Percentiles rank a stretch among this genome's conserved stretches.
These are phyloP conservation scores for Parsonsia alboflavescens DNA, from an alignment of 257 asterid species.

Conservation along the genomic window DNA sequence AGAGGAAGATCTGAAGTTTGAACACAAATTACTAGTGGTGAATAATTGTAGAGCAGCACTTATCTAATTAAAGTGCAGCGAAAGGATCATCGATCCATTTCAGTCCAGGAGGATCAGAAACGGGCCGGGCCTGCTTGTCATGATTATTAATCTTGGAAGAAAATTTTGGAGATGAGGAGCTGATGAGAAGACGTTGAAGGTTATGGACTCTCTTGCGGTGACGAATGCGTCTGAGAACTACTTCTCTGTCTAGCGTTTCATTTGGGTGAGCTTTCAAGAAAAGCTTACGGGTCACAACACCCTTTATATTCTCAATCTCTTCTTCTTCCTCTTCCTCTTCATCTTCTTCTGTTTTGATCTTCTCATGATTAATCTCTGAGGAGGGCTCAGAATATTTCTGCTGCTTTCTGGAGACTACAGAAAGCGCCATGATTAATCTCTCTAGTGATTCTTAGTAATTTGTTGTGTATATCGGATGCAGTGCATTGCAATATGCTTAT, in stretches of 20 bases:
- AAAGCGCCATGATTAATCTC: slow-evolving; percentile 15
- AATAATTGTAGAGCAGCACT: no score
- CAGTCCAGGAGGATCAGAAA: slow-evolving; percentile 13
- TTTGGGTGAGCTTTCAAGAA: slow-evolving; percentile 39
- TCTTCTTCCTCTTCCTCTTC: slow-evolving; percentile 29
- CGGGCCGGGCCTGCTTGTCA: not conserved
- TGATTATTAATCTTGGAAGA: slow-evolving; percentile 12
- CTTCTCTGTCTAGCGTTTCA: slow-evolving; percentile 45
- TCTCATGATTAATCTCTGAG: not conserved
- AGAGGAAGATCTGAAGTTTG: no score
- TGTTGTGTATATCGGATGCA: no score
- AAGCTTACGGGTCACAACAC: slow-evolving; percentile 33
- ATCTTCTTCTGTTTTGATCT: slow-evolving; percentile 14
- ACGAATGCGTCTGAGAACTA: slow-evolving; percentile 63
- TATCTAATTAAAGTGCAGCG: slow-evolving; percentile 46
- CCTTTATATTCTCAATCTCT: not conserved
- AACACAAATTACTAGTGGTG: no score
- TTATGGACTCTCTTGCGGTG: slow-evolving; percentile 55
- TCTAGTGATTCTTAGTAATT: not conserved
- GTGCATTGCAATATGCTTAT: not conserved
- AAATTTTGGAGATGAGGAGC: slow-evolving; percentile 33
- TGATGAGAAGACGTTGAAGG: slow-evolving; percentile 36
- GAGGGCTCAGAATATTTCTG: not conserved
- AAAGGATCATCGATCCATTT: slow-evolving; percentile 75
- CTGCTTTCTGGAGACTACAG: slow-evolving; percentile 19